Evolutionary conservation across 2,329 filamentous ascomycete genomes (phyloP).

Genomic region (Penicillium expansum): DNA sequence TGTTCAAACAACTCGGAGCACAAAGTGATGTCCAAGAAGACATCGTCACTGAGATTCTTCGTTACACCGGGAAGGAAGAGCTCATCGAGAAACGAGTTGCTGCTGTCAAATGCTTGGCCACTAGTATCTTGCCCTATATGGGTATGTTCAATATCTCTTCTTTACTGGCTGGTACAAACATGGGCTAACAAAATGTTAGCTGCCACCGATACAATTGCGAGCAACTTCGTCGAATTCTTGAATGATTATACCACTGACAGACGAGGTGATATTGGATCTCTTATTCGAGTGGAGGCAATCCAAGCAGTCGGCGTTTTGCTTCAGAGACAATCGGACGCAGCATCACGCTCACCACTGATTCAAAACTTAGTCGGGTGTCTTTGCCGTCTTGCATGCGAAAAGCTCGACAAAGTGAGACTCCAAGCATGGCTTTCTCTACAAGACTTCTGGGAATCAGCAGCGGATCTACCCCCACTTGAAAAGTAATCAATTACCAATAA

Average conservation of each 20-base stretch:
- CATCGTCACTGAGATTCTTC: conserved; percentile 36
- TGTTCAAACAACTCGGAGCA: conserved; percentile 35
- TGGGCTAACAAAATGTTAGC: conserved; percentile 27
- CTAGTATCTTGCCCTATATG: conserved; percentile 37
- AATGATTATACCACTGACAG: conserved; percentile 91
- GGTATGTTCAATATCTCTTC: conserved; percentile 25
- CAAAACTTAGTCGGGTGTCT: conserved; percentile 41
- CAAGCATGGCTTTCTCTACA: conserved; percentile 47
- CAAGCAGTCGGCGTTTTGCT: conserved; percentile 54
- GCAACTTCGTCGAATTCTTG: conserved; percentile 47
- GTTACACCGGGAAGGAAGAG: conserved; percentile 36
- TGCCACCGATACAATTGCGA: conserved; percentile 28
- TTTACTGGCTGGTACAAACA: too few relatives aligned
- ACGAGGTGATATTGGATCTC: conserved; percentile 83
- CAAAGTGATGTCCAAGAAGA: conserved; percentile 24
- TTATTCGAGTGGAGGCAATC: conserved; percentile 77
- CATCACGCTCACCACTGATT: conserved; percentile 16
- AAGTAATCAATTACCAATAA: conserved; percentile 39
- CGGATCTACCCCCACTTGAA: conserved; percentile 35
- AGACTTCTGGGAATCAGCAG: conserved; percentile 37
- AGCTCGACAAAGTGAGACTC: conserved; percentile 79
- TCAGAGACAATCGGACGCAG: conserved; percentile 14
- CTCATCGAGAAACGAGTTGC: conserved; percentile 43
- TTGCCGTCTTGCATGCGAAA: conserved; percentile 76
- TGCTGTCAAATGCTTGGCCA: conserved; percentile 41